Evolutionary conservation across 2,329 filamentous ascomycete genomes (phyloP).

Genomic region (Fusarium floridanum): DNA sequence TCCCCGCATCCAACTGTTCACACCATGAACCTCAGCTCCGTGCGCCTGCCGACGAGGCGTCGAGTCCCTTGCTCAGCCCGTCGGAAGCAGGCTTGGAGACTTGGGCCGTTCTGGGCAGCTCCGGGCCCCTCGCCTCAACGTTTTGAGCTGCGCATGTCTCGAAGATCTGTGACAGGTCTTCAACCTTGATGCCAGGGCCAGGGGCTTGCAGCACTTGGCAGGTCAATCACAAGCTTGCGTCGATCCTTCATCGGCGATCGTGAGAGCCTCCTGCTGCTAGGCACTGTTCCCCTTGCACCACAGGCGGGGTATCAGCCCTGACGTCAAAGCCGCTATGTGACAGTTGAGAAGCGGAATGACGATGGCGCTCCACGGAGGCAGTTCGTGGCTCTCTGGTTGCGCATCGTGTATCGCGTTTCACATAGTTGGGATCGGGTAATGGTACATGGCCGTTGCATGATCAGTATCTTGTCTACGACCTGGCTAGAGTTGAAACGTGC

Average conservation of each 20-base stretch:
- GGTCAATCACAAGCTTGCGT: conserved; percentile 16
- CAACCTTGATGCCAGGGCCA: conserved; percentile 18
- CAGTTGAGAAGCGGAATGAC: conserved; percentile 28
- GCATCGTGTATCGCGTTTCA: conserved; percentile 7
- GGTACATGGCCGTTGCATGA: neutral
- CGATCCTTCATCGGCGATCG: conserved; percentile 25
- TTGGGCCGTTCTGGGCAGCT: conserved; percentile 9
- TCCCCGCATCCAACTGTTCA: conserved; percentile 4
- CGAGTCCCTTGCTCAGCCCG: conserved; percentile 28
- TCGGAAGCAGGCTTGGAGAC: conserved; percentile 3
- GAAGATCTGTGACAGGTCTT: conserved; percentile 18
- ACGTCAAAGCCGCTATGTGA: conserved; percentile 20
- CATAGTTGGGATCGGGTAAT: conserved; percentile 23
- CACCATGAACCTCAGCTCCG: neutral
- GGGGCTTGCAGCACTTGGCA: conserved; percentile 15
- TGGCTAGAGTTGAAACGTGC: conserved; percentile 19
- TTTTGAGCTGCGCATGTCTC: conserved; percentile 29
- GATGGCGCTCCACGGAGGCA: conserved; percentile 14
- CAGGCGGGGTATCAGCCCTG: conserved; percentile 12
- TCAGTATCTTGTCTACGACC: neutral
- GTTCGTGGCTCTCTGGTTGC: conserved; percentile 6
- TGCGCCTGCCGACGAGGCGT: neutral
- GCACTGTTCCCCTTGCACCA: neutral
- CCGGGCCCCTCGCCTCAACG: conserved; percentile 22
- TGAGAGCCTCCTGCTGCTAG: neutral